Conservation (phyloP, 2,329 filamentous ascomycete species). For the Fusarium chuoi region DNA sequence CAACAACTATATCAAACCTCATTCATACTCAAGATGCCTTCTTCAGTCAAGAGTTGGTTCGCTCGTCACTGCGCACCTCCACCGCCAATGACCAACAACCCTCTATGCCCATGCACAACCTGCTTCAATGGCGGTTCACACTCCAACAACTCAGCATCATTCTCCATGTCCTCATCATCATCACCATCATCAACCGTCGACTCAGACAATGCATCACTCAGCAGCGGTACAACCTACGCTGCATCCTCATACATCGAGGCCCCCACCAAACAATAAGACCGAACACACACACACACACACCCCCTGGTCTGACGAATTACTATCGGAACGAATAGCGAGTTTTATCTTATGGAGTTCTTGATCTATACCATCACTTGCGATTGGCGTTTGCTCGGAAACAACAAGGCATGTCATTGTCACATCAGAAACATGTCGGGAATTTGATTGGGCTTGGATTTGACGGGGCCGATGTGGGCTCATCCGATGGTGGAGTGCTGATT, state of each 20-base stretch:
- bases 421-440: neutral
- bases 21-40: conserved; percentile 44
- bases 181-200: conserved; percentile 9
- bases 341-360: neutral
- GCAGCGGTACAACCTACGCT: conserved; percentile 34
- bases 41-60: conserved; percentile 51
- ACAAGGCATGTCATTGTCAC: conserved; percentile 1
- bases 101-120: conserved; percentile 51
- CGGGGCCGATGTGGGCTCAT: conserved; percentile 24
- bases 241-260: conserved; percentile 38
- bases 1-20: neutral
- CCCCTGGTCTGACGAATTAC: conserved; percentile 10
- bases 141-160: conserved; percentile 28
- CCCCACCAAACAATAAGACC: conserved; percentile 34
- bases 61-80: conserved; percentile 54
- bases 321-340: conserved; percentile 15
- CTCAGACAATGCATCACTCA: conserved; percentile 41
- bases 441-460: neutral
- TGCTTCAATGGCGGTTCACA: conserved; percentile 47
- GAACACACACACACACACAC: neutral
- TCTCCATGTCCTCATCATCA: conserved; percentile 17
- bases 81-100: conserved; percentile 49
- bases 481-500: conserved; percentile 6
- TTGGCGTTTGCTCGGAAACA: conserved; percentile 35
- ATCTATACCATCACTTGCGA: conserved; percentile 35